These are phyloP conservation scores for Leishmania aethiopica DNA, from an alignment of 208 protist species.

Conservation along the genomic window DNA sequence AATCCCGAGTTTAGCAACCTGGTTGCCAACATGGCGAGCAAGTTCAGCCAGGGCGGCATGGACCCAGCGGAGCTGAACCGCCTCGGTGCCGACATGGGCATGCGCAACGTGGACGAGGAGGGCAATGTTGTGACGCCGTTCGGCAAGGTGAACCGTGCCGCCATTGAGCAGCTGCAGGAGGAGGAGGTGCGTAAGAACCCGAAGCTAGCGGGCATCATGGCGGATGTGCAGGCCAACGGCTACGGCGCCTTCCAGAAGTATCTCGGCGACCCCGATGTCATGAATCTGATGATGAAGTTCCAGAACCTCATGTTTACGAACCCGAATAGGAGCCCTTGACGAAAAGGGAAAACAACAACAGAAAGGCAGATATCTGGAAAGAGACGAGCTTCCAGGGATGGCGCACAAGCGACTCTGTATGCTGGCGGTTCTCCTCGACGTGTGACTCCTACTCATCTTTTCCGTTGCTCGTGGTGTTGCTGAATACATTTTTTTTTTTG, in stretches of 20 bases:
- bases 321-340: conserved; percentile 20
- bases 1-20: conserved; percentile 90
- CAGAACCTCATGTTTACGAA: conserved; percentile 59
- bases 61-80: conserved; percentile 54
- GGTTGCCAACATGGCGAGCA: conserved; percentile 80
- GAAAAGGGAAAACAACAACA: neutral
- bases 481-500: no score
- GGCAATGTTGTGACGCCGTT: conserved; percentile 82
- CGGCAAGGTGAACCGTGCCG: conserved; percentile 66
- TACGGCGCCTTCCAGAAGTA: conserved; percentile 90
- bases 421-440: neutral
- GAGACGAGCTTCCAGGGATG: neutral
- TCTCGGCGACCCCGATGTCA: conserved; percentile 90
- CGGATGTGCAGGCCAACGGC: conserved; percentile 83
- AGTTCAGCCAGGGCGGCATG: conserved; percentile 56
- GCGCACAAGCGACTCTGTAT: no score
- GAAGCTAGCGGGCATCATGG: conserved; percentile 78
- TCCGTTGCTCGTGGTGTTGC: neutral
- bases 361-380: neutral
- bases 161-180: conserved; percentile 71
- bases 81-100: conserved; percentile 44
- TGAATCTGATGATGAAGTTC: conserved; percentile 90
- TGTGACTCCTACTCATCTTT: neutral
- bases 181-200: conserved; percentile 85
- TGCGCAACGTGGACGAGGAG: conserved; percentile 50